Evolutionary conservation across 2,329 filamentous ascomycete species (phyloP).

Genomic region (Dothistroma pini): DNA sequence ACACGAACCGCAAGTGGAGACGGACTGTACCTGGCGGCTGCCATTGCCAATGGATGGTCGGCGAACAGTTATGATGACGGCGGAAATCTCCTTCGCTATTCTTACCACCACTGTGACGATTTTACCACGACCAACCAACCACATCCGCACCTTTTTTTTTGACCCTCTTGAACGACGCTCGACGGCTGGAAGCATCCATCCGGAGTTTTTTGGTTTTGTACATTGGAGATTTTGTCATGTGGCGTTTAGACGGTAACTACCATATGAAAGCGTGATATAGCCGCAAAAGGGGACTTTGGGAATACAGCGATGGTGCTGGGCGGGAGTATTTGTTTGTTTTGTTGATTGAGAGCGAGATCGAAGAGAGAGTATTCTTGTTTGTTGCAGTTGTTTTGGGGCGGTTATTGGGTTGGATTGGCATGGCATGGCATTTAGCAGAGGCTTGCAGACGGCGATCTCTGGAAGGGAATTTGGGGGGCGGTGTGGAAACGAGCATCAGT

Average conservation of each 20-base stretch:
- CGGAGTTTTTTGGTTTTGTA: background rate
- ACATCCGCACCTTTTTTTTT: background rate
- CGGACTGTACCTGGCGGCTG: constrained; percentile 28
- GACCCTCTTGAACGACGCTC: background rate
- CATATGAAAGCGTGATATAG: constrained; percentile 1
- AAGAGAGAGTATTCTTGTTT: background rate
- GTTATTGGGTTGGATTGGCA: background rate
- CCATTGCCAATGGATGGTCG: constrained; percentile 38
- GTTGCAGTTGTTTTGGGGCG: background rate
- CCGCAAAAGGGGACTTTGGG: background rate
- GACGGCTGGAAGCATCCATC: background rate
- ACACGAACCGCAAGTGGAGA: constrained; percentile 19
- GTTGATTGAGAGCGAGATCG: background rate
- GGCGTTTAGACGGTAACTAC: background rate
- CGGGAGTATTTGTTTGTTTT: background rate
- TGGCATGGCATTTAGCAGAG: background rate
- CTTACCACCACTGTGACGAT: background rate
- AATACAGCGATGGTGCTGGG: constrained; percentile 1
- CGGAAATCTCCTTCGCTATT: background rate
- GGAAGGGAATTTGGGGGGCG: background rate
- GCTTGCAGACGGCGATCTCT: background rate
- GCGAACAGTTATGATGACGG: constrained; percentile 6
- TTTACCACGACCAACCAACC: background rate
- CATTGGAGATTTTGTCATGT: background rate
- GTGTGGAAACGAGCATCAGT: background rate